These are phyloP conservation scores for Ocimum tenuiflorum DNA, from an alignment of 257 asterid genomes.

Conservation along the genomic window DNA sequence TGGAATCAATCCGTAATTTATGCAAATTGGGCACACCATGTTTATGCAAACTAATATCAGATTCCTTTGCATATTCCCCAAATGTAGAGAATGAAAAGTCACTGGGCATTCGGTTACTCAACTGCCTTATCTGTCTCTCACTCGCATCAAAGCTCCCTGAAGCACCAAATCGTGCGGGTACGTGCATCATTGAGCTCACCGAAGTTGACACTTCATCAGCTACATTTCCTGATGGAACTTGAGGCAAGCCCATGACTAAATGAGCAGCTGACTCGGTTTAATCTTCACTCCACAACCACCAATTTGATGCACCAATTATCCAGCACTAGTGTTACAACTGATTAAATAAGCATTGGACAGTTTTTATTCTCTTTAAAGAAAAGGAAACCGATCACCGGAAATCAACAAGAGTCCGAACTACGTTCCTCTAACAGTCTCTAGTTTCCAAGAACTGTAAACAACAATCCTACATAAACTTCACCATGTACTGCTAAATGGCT, in stretches of 20 bases:
- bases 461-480: slow-evolving; percentile 14
- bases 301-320: not conserved
- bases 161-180: slow-evolving; percentile 32
- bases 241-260: slow-evolving; percentile 75
- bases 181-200: slow-evolving; percentile 41
- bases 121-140: too few species aligned
- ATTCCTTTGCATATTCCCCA: slow-evolving; percentile 38
- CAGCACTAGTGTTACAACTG: not conserved
- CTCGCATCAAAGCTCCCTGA: too few species aligned
- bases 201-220: slow-evolving; percentile 56
- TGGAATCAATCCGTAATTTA: slow-evolving; percentile 44
- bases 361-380: not conserved
- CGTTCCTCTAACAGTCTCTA: not conserved
- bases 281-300: slow-evolving; percentile 3
- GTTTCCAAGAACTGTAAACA: not conserved
- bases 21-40: slow-evolving; percentile 41
- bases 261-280: not conserved
- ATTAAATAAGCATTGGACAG: not conserved
- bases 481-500: not conserved
- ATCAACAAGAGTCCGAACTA: not conserved
- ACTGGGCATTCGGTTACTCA: too few species aligned
- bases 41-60: slow-evolving; percentile 41
- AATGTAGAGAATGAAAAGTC: slow-evolving; percentile 38
- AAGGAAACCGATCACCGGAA: not conserved
- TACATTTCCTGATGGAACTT: slow-evolving; percentile 44